Percentiles rank a stretch among this genome's conserved stretches.
Conservation (phyloP, 768 basidiomycete species). For the Podaxis carcinomalis region DNA sequence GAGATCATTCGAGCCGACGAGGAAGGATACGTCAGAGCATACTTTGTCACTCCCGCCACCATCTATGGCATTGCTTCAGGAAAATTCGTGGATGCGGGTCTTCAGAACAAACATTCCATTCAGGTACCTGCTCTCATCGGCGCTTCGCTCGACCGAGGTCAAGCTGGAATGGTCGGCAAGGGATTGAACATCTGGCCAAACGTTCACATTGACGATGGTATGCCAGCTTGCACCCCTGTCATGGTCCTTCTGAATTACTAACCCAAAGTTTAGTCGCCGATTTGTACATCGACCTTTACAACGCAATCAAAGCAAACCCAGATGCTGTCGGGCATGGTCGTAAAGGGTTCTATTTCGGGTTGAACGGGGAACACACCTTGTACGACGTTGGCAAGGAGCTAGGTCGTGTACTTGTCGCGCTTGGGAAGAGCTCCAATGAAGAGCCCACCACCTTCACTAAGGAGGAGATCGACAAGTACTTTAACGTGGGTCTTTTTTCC, state of each 20-base stretch:
- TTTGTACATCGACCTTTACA: constrained; percentile 36
- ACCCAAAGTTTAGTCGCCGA: constrained; percentile 33
- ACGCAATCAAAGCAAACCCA: constrained; percentile 23
- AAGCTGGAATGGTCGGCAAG: constrained; percentile 46
- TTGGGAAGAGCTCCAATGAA: constrained; percentile 30
- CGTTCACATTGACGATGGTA: constrained; percentile 52
- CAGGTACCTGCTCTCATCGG: constrained; percentile 45
- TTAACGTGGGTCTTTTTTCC: constrained; percentile 16
- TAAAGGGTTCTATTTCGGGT: constrained; percentile 46
- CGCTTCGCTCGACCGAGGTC: constrained; percentile 35
- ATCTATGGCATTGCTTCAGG: constrained; percentile 48
- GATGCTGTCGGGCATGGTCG: constrained; percentile 36
- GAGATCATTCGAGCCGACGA: constrained; percentile 41
- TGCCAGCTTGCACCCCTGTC: constrained; percentile 3
- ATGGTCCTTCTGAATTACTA: not conserved
- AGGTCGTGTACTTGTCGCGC: constrained; percentile 30
- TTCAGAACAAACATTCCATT: constrained; percentile 45
- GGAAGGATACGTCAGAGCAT: constrained; percentile 46
- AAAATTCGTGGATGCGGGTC: constrained; percentile 42
- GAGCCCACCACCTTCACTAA: constrained; percentile 44
- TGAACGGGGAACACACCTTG: constrained; percentile 41
- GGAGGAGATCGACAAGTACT: constrained; percentile 40
- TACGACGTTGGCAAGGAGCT: constrained; percentile 33
- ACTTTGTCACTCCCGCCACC: constrained; percentile 50
- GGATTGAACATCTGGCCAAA: constrained; percentile 53